These are phyloP conservation scores for Immersiporthe knoxdaviesiana DNA, from an alignment of 2,329 filamentous ascomycete species.

Conservation along the genomic window DNA sequence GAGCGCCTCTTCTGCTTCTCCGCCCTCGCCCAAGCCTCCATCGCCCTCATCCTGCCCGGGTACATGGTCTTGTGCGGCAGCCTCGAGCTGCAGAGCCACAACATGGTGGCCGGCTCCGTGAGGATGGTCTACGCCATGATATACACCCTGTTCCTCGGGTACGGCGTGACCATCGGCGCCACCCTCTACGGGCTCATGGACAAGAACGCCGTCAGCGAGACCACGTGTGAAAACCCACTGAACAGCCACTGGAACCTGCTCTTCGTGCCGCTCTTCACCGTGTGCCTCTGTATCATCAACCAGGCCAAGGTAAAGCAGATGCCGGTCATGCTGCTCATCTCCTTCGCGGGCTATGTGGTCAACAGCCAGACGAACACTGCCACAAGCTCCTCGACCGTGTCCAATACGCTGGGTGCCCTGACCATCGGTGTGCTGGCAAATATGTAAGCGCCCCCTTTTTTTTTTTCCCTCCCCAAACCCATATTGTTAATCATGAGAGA, in stretches of 20 bases:
- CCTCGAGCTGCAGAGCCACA: conserved; percentile 70
- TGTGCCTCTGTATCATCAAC: conserved; percentile 64
- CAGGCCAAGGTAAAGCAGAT: conserved; percentile 80
- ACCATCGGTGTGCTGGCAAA: conserved; percentile 79
- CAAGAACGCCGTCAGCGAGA: conserved; percentile 51
- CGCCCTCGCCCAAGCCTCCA: conserved; percentile 71
- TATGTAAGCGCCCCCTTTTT: conserved; percentile 39
- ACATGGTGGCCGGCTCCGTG: conserved; percentile 71
- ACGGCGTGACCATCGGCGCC: conserved; percentile 70
- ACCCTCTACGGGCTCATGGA: conserved; percentile 67
- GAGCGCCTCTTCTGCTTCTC: conserved; percentile 69
- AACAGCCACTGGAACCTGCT: conserved; percentile 54
- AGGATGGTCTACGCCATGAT: conserved; percentile 77
- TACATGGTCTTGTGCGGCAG: conserved; percentile 63
- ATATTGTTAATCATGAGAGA: too few species aligned
- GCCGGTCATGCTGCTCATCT: conserved; percentile 75
- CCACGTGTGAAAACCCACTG: conserved; percentile 48
- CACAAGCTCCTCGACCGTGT: conserved; percentile 71
- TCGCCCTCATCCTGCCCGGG: conserved; percentile 74
- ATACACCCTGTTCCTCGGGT: conserved; percentile 73
- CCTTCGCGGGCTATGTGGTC: conserved; percentile 73
- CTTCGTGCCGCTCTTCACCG: conserved; percentile 70
- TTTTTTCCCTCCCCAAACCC: not conserved
- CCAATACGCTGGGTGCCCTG: conserved; percentile 77
- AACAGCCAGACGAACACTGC: conserved; percentile 75